Percentiles rank a stretch among this genome's conserved stretches.
phyloP scores from a whole-genome alignment of 2,329 filamentous ascomycete genomes.

The Aspergillus fructus region DNA sequence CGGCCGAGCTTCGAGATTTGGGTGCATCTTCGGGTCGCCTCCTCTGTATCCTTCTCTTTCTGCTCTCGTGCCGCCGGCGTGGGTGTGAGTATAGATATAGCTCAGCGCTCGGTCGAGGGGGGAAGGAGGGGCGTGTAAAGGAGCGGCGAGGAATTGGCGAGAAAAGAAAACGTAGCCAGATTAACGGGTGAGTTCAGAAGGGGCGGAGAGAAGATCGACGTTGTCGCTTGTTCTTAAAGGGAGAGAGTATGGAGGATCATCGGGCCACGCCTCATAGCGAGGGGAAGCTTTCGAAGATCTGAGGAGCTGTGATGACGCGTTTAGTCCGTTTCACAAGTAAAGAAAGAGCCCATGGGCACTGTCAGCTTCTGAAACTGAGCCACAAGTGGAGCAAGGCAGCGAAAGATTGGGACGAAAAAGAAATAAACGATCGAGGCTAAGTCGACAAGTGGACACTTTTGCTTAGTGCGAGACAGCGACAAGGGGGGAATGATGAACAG shows the following conservation, averaged over 20 bases:
- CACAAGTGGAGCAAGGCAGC: constrained; percentile 5
- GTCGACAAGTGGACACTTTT: not conserved
- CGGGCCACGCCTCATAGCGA: constrained; percentile 19
- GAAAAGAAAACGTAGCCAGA: not conserved
- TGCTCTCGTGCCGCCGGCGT: not conserved
- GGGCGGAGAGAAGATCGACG: constrained; percentile 6
- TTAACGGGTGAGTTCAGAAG: not conserved
- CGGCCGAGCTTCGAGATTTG: not conserved
- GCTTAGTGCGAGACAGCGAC: not conserved
- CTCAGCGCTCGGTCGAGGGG: not conserved
- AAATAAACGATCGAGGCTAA: not conserved
- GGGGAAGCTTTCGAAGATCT: constrained; percentile 9
- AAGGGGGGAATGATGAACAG: not conserved
- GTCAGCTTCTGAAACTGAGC: constrained; percentile 8
- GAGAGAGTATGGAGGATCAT: constrained; percentile 17
- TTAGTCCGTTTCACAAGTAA: constrained; percentile 11
- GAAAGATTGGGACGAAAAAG: not conserved
- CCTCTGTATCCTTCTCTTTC: not conserved
- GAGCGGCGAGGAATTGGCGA: not conserved
- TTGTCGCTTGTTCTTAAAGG: not conserved
- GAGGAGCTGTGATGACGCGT: constrained; percentile 19
- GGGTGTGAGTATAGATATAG: not conserved
- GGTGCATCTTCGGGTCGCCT: not conserved
- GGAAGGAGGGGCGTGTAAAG: not conserved
- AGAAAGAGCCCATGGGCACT: not conserved